These are phyloP conservation scores for Allantophomopsis cytisporea DNA, from an alignment of 2,329 filamentous ascomycete species.

Conservation along the genomic window DNA sequence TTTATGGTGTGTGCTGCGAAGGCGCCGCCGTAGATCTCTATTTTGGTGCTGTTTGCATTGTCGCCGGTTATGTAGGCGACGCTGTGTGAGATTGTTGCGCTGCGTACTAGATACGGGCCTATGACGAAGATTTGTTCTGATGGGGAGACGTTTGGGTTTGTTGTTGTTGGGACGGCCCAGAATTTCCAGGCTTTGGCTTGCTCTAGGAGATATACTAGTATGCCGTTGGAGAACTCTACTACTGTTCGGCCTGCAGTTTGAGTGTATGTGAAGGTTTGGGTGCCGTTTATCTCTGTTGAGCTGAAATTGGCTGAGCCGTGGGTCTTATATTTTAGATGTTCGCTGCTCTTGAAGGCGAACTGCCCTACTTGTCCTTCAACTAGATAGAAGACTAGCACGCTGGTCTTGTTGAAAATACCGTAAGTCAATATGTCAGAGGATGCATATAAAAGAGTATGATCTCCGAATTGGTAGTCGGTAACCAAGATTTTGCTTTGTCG, in stretches of 20 bases:
- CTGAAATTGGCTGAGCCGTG: conserved; percentile 25
- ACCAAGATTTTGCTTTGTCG: conserved; percentile 39
- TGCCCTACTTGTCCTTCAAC: conserved; percentile 31
- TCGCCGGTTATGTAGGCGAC: conserved; percentile 25
- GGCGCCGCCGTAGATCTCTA: conserved; percentile 28
- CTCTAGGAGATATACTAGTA: conserved; percentile 37
- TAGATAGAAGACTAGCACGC: conserved; percentile 34
- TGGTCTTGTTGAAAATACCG: conserved; percentile 27
- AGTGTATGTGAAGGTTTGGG: conserved; percentile 27
- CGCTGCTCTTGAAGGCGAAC: conserved; percentile 30
- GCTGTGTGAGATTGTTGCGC: conserved; percentile 19
- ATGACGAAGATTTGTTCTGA: conserved; percentile 30
- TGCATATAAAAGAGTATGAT: conserved; percentile 32
- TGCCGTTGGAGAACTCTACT: conserved; percentile 32
- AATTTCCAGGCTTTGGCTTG: conserved; percentile 39
- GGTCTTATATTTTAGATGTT: conserved; percentile 22
- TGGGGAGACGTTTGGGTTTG: conserved; percentile 27
- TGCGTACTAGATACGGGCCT: conserved; percentile 29
- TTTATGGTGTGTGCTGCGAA: conserved; percentile 23
- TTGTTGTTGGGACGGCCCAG: conserved; percentile 34
- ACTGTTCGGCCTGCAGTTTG: conserved; percentile 30
- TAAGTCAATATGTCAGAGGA: conserved; percentile 35
- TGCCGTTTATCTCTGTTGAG: conserved; percentile 13
- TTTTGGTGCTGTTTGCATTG: conserved; percentile 23
- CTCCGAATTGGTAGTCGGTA: conserved; percentile 35